phyloP scores from a whole-genome alignment of 106 monocot genomes.

The Narthecium ossifragum region DNA sequence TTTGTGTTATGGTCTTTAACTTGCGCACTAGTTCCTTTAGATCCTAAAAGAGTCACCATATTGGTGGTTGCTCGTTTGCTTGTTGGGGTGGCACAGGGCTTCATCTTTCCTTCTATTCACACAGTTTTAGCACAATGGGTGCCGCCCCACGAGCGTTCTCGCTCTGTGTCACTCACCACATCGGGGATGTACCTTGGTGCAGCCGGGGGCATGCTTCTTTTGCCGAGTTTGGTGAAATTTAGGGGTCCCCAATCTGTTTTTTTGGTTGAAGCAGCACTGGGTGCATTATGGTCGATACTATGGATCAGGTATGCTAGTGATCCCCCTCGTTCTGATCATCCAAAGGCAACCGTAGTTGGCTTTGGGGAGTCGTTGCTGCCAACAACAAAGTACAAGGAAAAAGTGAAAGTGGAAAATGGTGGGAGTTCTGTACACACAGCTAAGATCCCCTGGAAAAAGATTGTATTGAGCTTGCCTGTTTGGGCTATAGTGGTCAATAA shows the following conservation, averaged over 20 bases:
- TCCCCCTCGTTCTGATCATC: constrained; percentile 42
- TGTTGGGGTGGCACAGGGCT: constrained; percentile 85
- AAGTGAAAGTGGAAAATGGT: constrained; percentile 24
- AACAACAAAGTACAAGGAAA: constrained; percentile 39
- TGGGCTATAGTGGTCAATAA: constrained; percentile 93
- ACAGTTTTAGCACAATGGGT: constrained; percentile 94
- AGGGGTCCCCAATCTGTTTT: constrained; percentile 78
- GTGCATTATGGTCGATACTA: constrained; percentile 59
- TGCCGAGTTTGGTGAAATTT: constrained; percentile 66
- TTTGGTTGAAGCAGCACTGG: constrained; percentile 65
- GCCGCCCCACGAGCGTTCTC: constrained; percentile 85
- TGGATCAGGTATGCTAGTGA: constrained; percentile 80
- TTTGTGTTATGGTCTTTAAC: constrained; percentile 80
- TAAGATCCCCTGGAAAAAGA: constrained; percentile 80
- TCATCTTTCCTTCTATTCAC: constrained; percentile 95
- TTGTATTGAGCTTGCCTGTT: constrained; percentile 70
- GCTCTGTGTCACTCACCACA: constrained; percentile 90
- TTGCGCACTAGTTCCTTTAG: constrained; percentile 66
- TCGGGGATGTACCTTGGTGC: constrained; percentile 98
- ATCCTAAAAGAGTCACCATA: constrained; percentile 34
- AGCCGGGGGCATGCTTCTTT: constrained; percentile 69
- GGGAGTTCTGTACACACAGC: constrained; percentile 9
- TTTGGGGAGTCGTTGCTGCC: constrained; percentile 54
- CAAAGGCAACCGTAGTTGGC: constrained; percentile 32
- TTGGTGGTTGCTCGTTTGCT: constrained; percentile 71